Evolutionary conservation across 2,329 filamentous ascomycete species (phyloP).

Genomic region (Huntiella moniliformis): DNA sequence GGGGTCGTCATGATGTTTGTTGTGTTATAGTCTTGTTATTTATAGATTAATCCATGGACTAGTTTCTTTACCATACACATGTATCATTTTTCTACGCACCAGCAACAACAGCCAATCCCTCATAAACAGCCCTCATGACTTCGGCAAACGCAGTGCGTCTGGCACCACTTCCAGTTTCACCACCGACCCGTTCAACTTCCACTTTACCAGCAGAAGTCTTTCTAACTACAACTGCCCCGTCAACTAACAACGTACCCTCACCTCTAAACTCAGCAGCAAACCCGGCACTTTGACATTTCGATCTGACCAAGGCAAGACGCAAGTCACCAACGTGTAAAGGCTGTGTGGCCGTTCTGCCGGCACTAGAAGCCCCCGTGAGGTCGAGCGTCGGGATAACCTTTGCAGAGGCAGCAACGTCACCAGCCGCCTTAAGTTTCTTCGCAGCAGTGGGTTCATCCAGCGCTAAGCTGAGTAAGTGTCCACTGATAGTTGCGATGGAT

Average conservation of each 20-base stretch:
- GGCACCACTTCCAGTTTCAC: conserved; percentile 13
- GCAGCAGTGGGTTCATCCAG: conserved; percentile 14
- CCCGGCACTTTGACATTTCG: conserved; percentile 62
- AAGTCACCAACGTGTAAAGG: conserved; percentile 90
- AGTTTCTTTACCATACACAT: not conserved
- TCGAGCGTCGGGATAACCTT: conserved; percentile 31
- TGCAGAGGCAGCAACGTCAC: conserved; percentile 11
- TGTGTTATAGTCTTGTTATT: not conserved
- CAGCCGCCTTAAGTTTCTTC: conserved; percentile 9
- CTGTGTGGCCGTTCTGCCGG: conserved; percentile 46
- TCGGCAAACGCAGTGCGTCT: conserved; percentile 55
- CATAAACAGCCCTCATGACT: conserved; percentile 81
- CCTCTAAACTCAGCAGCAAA: conserved; percentile 85
- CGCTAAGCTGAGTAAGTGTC: conserved; percentile 31
- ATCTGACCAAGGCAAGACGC: conserved; percentile 68
- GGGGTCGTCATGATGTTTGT: not conserved
- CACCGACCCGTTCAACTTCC: conserved; percentile 63
- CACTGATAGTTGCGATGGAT: conserved; percentile 83
- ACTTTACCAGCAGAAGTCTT: conserved; percentile 77
- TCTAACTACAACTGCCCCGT: conserved; percentile 69
- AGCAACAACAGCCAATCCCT: conserved; percentile 77
- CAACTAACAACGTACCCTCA: conserved; percentile 78
- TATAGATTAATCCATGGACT: not conserved
- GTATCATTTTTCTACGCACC: conserved; percentile 18
- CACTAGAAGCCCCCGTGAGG: conserved; percentile 47